Evolutionary conservation across 768 basidiomycete genomes (phyloP), one percentile per base, ranked within the genome.

Genomic region (Pholiota microspora): DNA sequence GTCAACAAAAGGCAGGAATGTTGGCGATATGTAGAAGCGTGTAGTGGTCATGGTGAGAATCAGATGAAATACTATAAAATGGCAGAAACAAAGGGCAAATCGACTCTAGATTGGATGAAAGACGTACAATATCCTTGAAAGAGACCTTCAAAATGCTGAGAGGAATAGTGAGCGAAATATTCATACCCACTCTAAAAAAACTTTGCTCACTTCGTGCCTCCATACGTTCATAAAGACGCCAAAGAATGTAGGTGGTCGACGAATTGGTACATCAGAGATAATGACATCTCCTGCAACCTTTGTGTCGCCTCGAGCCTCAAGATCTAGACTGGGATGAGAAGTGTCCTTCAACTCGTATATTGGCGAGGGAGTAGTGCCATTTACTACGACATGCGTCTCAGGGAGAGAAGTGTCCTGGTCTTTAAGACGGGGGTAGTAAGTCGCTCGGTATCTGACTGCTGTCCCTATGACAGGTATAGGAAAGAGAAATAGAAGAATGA

Each of bases 21-120:
- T 54, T n/a, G 58, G 58, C 23, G 58, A 55, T 16, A 59, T 49
- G 24, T 55, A 59, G 40, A 38, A 49, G 13, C 58, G 58, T 28
- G 29, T n/a, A 40, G 52, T 55, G 24, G 48, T 18, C 23, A 55
- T 18, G 27, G 18, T 45, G 10, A 51, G 32, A 23, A 49, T 25
- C 15, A 59, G 21, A 27, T 50, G 53, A 8, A 54, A 54, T 12
- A 59, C 58, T 59, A 28, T 8, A 16, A 35, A 36, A 45, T 18
- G 10, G 10, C 15, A 25, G 18, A 9, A 18, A 18, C 8, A 42
- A 42, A 10, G 10, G 2, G 9, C 7, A 7, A 4, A 7, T 16
- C 21, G 16, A 12, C 34, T 25, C n/a, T n/a, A n/a, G n/a, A n/a
- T n/a, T n/a, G 35, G 34, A 49, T 53, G 15, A 2, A 12, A 15